phyloP scores from a whole-genome alignment of 2,329 filamentous ascomycete genomes.

The Fusarium torreyae region DNA sequence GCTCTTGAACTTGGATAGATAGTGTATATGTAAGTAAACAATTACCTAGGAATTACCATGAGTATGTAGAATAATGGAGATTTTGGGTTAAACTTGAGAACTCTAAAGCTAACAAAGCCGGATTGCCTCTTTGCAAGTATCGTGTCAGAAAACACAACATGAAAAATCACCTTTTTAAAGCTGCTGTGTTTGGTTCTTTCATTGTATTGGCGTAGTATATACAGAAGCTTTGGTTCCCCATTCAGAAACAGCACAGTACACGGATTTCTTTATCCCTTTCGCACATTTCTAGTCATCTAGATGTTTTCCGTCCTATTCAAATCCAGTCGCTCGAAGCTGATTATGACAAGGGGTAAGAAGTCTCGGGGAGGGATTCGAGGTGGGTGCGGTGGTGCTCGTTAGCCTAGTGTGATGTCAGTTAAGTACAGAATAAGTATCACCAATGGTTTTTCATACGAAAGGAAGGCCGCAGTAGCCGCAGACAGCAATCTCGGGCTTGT shows the following conservation, averaged over 20 bases:
- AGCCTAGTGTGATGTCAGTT: slow-evolving; percentile 70
- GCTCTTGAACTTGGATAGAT: background rate
- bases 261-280: slow-evolving; percentile 17
- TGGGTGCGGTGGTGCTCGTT: slow-evolving; percentile 89
- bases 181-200: slow-evolving; percentile 27
- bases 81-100: background rate
- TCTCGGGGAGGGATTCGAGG: slow-evolving; percentile 84
- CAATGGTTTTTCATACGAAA: slow-evolving; percentile 75
- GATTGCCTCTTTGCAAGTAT: background rate
- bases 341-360: slow-evolving; percentile 83
- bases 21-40: background rate
- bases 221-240: slow-evolving; percentile 35
- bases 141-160: background rate
- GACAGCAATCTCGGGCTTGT: slow-evolving; percentile 92
- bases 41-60: background rate
- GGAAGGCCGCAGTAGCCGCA: slow-evolving; percentile 96
- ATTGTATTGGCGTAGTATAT: slow-evolving; percentile 49
- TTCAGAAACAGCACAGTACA: slow-evolving; percentile 38
- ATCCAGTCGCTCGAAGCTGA: slow-evolving; percentile 24
- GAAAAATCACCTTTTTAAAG: slow-evolving; percentile 1
- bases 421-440: background rate
- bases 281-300: slow-evolving; percentile 28
- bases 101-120: background rate
- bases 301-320: slow-evolving; percentile 23
- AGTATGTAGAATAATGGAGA: background rate